phyloP scores from a whole-genome alignment of 768 basidiomycete genomes.

The Tephrocybe rancida region DNA sequence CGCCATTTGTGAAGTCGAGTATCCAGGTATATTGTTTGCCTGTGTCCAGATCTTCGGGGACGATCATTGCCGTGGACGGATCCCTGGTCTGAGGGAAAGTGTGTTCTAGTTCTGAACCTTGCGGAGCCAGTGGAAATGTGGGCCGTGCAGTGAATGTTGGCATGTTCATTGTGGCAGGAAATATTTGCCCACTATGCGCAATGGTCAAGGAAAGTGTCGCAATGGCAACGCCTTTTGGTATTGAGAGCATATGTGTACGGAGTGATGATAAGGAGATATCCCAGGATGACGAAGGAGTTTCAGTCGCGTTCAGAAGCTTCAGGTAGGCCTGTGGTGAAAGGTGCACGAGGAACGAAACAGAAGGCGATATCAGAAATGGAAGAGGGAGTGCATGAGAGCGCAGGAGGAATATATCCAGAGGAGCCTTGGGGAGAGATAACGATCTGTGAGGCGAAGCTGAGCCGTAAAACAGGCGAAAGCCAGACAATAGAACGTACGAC shows the following conservation, averaged over 20 bases:
- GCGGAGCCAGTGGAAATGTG: slow-evolving; percentile 52
- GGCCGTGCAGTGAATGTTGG: slow-evolving; percentile 48
- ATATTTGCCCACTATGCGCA: slow-evolving; percentile 35
- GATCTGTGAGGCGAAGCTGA: slow-evolving; percentile 31
- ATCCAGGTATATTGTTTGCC: slow-evolving; percentile 54
- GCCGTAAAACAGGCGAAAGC: background rate
- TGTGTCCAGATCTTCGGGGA: slow-evolving; percentile 14
- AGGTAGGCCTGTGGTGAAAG: slow-evolving; percentile 74
- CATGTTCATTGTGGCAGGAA: slow-evolving; percentile 48
- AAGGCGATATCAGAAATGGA: slow-evolving; percentile 70
- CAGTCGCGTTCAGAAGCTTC: slow-evolving; percentile 46
- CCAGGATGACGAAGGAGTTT: slow-evolving; percentile 18
- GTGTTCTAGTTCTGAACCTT: slow-evolving; percentile 50
- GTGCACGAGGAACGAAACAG: slow-evolving; percentile 72
- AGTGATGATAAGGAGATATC: slow-evolving; percentile 59
- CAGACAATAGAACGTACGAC: slow-evolving; percentile 40
- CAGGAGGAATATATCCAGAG: slow-evolving; percentile 73
- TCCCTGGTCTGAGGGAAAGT: slow-evolving; percentile 46
- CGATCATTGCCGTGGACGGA: slow-evolving; percentile 27
- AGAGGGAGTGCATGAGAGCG: slow-evolving; percentile 70
- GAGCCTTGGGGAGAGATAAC: slow-evolving; percentile 39
- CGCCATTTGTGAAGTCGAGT: slow-evolving; percentile 69
- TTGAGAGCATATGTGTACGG: slow-evolving; percentile 42
- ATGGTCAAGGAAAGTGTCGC: slow-evolving; percentile 52
- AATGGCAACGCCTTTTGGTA: slow-evolving; percentile 50